Evolutionary conservation across 208 protist genomes (phyloP).

Genomic region (Crithidia acanthocephali): DNA sequence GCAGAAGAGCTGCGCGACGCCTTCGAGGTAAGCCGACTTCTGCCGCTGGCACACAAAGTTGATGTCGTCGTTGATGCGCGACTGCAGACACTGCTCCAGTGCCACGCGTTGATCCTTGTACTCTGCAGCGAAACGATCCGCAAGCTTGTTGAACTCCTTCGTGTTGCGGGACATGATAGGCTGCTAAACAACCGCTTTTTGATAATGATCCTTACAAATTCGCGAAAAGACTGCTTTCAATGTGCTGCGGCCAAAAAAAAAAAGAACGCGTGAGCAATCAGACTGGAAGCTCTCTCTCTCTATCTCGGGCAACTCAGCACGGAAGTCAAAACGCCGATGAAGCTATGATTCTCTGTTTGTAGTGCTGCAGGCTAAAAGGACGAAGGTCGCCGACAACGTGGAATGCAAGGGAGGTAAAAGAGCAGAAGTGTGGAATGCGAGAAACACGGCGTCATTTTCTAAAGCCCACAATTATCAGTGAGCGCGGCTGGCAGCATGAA

Average conservation of each 20-base stretch:
- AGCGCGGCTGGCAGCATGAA: too few relatives aligned
- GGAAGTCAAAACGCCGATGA: too few relatives aligned
- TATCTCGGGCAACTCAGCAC: too few relatives aligned
- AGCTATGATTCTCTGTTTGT: too few relatives aligned
- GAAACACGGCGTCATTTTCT: too few relatives aligned
- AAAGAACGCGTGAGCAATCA: background rate
- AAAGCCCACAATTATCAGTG: too few relatives aligned
- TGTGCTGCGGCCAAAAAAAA: background rate
- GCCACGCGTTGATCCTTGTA: slow-evolving; percentile 63
- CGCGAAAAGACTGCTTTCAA: background rate
- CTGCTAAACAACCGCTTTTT: background rate
- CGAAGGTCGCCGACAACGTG: too few relatives aligned
- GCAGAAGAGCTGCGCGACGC: slow-evolving; percentile 78
- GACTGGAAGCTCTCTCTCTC: too few relatives aligned
- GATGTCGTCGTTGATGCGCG: slow-evolving; percentile 85
- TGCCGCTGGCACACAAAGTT: slow-evolving; percentile 88
- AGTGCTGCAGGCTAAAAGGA: too few relatives aligned
- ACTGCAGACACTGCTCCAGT: slow-evolving; percentile 75
- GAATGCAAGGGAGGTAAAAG: too few relatives aligned
- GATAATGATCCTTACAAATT: background rate
- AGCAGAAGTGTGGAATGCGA: too few relatives aligned
- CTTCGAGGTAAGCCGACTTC: slow-evolving; percentile 77
- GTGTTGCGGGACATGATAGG: slow-evolving; percentile 77
- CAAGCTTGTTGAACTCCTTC: slow-evolving; percentile 79
- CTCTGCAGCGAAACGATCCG: slow-evolving; percentile 60